Conservation (phyloP, 805 yeast species). For the Pichia rugopelliculosa region DNA sequence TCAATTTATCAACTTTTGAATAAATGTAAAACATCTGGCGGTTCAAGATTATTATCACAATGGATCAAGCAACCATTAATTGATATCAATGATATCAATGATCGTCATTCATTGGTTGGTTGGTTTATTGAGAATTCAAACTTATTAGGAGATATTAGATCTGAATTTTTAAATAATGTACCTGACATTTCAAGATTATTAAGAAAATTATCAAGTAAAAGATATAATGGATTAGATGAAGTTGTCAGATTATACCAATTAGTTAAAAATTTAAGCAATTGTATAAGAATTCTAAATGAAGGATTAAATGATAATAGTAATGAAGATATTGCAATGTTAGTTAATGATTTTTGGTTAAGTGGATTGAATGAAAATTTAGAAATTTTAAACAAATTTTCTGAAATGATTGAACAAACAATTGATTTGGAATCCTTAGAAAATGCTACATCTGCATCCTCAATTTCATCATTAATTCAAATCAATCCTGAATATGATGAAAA, state of each 20-base stretch:
- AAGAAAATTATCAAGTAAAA: slow-evolving; percentile 48
- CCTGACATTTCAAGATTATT: slow-evolving; percentile 79
- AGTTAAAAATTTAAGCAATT: slow-evolving; percentile 60
- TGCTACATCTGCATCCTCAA: slow-evolving; percentile 44
- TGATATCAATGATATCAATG: slow-evolving; percentile 45
- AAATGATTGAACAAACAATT: slow-evolving; percentile 85
- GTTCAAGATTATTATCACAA: slow-evolving; percentile 77
- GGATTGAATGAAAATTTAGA: slow-evolving; percentile 44
- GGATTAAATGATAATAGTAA: slow-evolving; percentile 33
- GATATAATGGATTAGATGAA: slow-evolving; percentile 61
- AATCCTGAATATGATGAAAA: slow-evolving; percentile 86
- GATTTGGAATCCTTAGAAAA: slow-evolving; percentile 77
- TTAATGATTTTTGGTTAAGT: slow-evolving; percentile 46
- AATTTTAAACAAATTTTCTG: slow-evolving; percentile 63
- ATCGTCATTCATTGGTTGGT: slow-evolving; percentile 72
- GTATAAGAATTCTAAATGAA: slow-evolving; percentile 44
- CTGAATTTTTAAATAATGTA: slow-evolving; percentile 57
- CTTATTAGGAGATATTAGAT: slow-evolving; percentile 56
- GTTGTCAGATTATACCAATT: slow-evolving; percentile 85
- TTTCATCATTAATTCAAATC: slow-evolving; percentile 47
- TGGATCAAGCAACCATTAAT: slow-evolving; percentile 97
- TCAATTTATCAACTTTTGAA: slow-evolving; percentile 80
- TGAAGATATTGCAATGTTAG: slow-evolving; percentile 27
- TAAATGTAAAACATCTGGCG: slow-evolving; percentile 85
- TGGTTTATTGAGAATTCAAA: slow-evolving; percentile 63